These are phyloP conservation scores for Detonula confervacea DNA, from an alignment of 352 stramenopile species.

Conservation along the genomic window DNA sequence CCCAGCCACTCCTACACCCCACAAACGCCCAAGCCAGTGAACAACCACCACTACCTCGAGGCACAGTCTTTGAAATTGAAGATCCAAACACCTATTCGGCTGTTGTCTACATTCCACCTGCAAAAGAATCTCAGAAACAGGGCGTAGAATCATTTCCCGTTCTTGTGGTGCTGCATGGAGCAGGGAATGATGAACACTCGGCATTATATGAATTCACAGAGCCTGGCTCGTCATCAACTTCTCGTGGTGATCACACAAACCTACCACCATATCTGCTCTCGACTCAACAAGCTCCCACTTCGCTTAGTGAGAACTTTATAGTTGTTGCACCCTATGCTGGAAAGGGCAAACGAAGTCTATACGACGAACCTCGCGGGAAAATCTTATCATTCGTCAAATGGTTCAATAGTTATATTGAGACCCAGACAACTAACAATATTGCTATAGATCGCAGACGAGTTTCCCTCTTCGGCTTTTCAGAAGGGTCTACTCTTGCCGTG, in stretches of 20 bases:
- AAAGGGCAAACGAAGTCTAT: constrained; percentile 69
- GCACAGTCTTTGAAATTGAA: constrained; percentile 54
- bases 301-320: constrained; percentile 72
- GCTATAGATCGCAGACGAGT: constrained; percentile 64
- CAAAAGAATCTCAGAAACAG: constrained; percentile 20
- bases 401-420: constrained; percentile 45
- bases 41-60: constrained; percentile 20
- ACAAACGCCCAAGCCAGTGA: constrained; percentile 2
- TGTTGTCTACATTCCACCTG: constrained; percentile 58
- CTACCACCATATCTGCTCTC: constrained; percentile 74
- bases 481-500: constrained; percentile 79
- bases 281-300: constrained; percentile 51
- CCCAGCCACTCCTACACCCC: constrained; percentile 5
- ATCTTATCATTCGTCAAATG: constrained; percentile 76
- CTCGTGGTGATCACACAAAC: constrained; percentile 75
- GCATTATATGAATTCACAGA: constrained; percentile 56
- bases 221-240: constrained; percentile 5
- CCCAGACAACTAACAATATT: constrained; percentile 27
- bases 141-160: constrained; percentile 53
- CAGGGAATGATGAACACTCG: constrained; percentile 73
- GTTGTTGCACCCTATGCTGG: constrained; percentile 77
- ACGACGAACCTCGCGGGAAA: constrained; percentile 74
- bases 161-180: constrained; percentile 79
- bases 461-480: constrained; percentile 82
- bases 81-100: constrained; percentile 75